A percentile compares a stretch with the other conserved stretches of the same genome.
Evolutionary conservation across 768 basidiomycete genomes (phyloP).

Genomic region (Cubamyces sp.): DNA sequence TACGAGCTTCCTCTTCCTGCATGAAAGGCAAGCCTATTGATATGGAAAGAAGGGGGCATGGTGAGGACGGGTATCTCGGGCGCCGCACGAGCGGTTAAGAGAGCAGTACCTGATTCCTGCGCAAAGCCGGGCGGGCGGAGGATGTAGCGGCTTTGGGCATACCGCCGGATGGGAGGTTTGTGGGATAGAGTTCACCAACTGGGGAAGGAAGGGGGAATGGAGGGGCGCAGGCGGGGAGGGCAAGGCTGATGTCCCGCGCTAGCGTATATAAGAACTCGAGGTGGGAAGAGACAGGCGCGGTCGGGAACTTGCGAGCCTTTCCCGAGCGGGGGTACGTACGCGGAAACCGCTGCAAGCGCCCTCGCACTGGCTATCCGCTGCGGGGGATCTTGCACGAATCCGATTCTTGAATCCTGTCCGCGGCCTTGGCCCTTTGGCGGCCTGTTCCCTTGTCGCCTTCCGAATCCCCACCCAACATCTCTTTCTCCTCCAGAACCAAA

Average conservation of each 20-base stretch:
- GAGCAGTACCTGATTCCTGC: constrained; percentile 70
- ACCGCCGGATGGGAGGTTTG: not conserved
- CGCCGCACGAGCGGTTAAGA: not conserved
- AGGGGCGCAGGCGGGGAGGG: constrained; percentile 4
- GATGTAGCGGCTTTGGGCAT: constrained; percentile 72
- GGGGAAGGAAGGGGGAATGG: constrained; percentile 1
- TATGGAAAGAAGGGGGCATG: not conserved
- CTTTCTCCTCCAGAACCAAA: too few species aligned
- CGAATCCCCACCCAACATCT: not conserved
- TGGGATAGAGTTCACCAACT: not conserved
- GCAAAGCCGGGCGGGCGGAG: constrained; percentile 63
- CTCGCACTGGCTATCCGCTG: not conserved
- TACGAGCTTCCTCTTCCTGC: constrained; percentile 85
- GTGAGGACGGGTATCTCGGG: constrained; percentile 20
- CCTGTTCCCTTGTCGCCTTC: not conserved
- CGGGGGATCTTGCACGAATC: constrained; percentile 4
- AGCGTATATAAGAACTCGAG: constrained; percentile 17
- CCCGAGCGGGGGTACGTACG: constrained; percentile 15
- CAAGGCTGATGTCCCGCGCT: constrained; percentile 9
- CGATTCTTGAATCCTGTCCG: not conserved
- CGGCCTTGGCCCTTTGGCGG: not conserved
- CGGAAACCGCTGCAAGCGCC: constrained; percentile 7
- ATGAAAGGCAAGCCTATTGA: constrained; percentile 74
- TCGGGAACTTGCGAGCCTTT: constrained; percentile 20
- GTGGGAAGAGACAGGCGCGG: constrained; percentile 20